Conservation (phyloP, 495 filamentous ascomycete species). For the Astrothelium macrocarpum region DNA sequence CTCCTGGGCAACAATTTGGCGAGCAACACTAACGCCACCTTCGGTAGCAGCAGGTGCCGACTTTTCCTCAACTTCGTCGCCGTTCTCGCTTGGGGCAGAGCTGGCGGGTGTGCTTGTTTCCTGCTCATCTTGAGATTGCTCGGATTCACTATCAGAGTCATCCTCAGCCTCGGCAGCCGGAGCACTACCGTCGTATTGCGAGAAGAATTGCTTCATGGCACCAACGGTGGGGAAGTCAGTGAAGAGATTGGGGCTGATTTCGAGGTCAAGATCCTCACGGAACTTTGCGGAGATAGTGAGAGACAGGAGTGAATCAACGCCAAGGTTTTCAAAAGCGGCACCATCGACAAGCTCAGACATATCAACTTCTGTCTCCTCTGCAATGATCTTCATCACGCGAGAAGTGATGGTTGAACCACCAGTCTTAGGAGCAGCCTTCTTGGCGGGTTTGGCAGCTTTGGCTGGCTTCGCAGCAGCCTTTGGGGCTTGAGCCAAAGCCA, state of each 20-base stretch:
- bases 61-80: neutral
- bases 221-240: conserved; percentile 36
- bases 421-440: conserved; percentile 18
- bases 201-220: conserved; percentile 39
- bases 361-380: conserved; percentile 36
- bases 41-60: conserved; percentile 22
- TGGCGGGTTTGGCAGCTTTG: conserved; percentile 20
- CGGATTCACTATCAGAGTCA: conserved; percentile 28
- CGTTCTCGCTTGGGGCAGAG: conserved; percentile 27
- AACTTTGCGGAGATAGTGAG: conserved; percentile 38
- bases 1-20: conserved; percentile 36
- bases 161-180: conserved; percentile 24
- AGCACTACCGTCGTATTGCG: conserved; percentile 32
- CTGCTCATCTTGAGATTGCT: conserved; percentile 23
- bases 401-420: conserved; percentile 25
- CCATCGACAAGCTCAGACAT: conserved; percentile 36
- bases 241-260: conserved; percentile 37
- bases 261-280: conserved; percentile 36
- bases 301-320: conserved; percentile 36
- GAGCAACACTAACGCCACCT: conserved; percentile 29
- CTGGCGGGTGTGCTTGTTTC: conserved; percentile 31
- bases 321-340: conserved; percentile 37
- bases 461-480: conserved; percentile 19
- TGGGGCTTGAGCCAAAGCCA: conserved; percentile 11
- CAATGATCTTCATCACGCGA: conserved; percentile 37